phyloP scores from a whole-genome alignment of 1,284 basidiomycete genomes.

The Pascua guehoae region DNA sequence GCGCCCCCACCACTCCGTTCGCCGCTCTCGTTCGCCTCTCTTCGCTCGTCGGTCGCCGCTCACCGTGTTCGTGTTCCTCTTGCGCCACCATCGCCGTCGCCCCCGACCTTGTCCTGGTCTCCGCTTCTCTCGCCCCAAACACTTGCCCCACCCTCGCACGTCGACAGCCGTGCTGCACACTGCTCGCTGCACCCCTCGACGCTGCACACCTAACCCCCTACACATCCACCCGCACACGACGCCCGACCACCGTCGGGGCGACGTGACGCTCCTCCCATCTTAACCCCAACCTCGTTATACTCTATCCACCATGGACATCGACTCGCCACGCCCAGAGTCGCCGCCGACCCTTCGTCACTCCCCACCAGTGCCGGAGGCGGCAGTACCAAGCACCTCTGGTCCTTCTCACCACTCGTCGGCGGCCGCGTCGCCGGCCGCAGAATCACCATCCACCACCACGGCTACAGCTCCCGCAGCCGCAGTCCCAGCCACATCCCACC shows the following conservation, averaged over 20 bases:
- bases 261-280: neutral
- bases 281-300: neutral
- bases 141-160: neutral
- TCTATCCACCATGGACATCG: constrained; percentile 16
- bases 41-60: too few species aligned
- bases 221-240: neutral
- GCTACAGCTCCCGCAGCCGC: neutral
- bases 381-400: too few species aligned
- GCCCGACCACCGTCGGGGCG: neutral
- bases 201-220: neutral
- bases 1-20: neutral
- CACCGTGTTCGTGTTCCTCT: neutral
- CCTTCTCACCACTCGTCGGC: neutral
- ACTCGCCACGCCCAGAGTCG: constrained; percentile 13
- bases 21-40: neutral
- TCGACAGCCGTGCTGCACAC: neutral
- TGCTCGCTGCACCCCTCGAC: neutral
- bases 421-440: neutral
- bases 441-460: neutral
- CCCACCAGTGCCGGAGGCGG: neutral
- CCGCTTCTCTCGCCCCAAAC: neutral
- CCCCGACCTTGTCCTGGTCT: too few species aligned
- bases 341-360: constrained; percentile 3
- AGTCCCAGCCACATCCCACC: neutral
- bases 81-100: neutral